Percentiles rank a stretch among this genome's conserved stretches.
Conservation (phyloP, 2,329 filamentous ascomycete species). For the Colletotrichum trifolii region DNA sequence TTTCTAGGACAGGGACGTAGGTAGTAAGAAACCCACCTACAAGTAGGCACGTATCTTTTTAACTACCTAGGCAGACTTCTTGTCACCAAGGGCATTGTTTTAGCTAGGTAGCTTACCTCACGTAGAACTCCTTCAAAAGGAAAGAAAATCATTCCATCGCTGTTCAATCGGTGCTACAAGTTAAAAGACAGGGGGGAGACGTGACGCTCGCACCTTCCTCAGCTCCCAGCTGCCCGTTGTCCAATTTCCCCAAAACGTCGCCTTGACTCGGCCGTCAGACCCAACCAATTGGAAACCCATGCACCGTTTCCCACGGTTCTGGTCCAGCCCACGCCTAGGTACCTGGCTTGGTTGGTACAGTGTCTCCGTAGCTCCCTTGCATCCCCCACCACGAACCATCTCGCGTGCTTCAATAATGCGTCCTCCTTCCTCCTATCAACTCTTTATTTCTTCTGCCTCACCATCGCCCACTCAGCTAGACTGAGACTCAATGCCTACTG, state of each 20-base stretch:
- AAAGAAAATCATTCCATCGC: neutral
- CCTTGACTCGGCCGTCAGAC: constrained; percentile 31
- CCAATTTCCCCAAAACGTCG: constrained; percentile 28
- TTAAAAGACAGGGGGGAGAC: neutral
- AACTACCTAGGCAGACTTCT: no score
- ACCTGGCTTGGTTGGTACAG: neutral
- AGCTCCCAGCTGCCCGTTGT: constrained; percentile 16
- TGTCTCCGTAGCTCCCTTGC: neutral
- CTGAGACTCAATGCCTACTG: no score
- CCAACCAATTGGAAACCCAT: constrained; percentile 16
- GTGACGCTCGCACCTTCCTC: constrained; percentile 28
- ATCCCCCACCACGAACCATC: neutral
- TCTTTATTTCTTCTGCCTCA: no score
- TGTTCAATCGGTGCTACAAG: neutral
- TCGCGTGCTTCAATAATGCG: no score
- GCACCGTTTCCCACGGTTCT: constrained; percentile 31
- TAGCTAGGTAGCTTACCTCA: no score
- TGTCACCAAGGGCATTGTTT: no score
- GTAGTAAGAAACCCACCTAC: no score
- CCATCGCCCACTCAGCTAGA: no score
- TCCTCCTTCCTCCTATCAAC: no score
- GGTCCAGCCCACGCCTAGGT: neutral
- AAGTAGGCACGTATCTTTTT: no score
- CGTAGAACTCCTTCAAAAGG: no score
- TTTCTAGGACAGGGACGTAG: no score